Evolutionary conservation across 441 rosid species (phyloP).

Genomic region (Adansonia madagascariensis): DNA sequence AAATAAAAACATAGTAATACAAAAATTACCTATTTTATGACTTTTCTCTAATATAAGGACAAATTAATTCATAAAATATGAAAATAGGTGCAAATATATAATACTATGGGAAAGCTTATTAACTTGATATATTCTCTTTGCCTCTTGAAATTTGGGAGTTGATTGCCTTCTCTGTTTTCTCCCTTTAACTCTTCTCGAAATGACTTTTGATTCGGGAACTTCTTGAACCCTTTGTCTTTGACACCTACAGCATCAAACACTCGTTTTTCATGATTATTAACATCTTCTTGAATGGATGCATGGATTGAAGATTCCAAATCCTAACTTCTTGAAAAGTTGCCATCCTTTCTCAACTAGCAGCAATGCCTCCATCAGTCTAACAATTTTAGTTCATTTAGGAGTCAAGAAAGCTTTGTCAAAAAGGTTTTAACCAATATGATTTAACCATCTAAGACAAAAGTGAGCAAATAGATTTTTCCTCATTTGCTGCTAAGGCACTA

Average conservation of each 20-base stretch:
- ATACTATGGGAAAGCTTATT: neutral
- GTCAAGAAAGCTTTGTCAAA: neutral
- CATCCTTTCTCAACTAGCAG: neutral
- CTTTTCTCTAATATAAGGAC: neutral
- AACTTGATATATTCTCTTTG: neutral
- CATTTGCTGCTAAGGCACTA: neutral
- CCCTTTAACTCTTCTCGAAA: neutral
- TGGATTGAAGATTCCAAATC: neutral
- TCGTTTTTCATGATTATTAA: neutral
- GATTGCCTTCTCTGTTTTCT: neutral
- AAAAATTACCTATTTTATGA: neutral
- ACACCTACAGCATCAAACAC: neutral
- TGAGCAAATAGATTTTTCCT: neutral
- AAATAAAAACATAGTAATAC: neutral
- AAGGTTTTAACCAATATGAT: neutral
- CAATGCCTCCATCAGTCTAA: neutral
- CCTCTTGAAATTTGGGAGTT: neutral
- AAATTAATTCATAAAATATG: neutral
- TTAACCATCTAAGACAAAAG: neutral
- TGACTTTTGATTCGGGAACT: neutral
- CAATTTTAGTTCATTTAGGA: constrained; percentile 5
- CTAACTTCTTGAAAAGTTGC: neutral
- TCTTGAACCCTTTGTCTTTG: neutral
- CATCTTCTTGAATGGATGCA: neutral
- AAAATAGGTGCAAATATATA: neutral